Base-by-base conservation (phyloP, 108 stramenopile genomes). In the Nitzschia sp. region DNA sequence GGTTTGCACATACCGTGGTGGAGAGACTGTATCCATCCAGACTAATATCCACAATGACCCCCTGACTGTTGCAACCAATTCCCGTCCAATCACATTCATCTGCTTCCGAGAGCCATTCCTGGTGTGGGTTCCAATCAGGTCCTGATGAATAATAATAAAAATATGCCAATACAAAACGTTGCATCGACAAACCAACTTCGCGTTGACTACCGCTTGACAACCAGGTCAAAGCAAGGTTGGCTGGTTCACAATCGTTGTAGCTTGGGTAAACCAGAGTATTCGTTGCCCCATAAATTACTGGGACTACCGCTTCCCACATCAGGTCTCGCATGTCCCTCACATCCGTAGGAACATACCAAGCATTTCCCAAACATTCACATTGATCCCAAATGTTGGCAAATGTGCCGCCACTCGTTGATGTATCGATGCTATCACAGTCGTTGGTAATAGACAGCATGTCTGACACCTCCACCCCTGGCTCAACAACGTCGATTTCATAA, bases 71-170 rank as follows among this genome's bases (percentile, higher is more conserved):
- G 51, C 79, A 80, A 39, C 70, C 65, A 7, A 80, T 14, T 25
- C 79, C 79, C 51, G 73, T 41, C 79, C 79, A 80, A 14, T 62
- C 37, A 63, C 79, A 80, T 46, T 80, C 79, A 50, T 60, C 75
- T 12, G 43, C 34, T 1, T 52, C 44, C 15, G 54, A 46, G 42
- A 80, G 39, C 79, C 79, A 80, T n/a, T 57, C 52, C 40, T 80
- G 54, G 46, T 41, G 46, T 7, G 25, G 61, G 67, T 80, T 72
- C 79, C 79, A 80, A 10, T 70, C 60, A 21, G 79, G 63, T 66
- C 79, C 79, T 24, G 69, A 75, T 54, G 75, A 43, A n/a, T 65
- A 44, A 40, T 62, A 70, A 52, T 40, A 80, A 11, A 63, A 59
- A 12, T 68, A 20, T 51, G 79, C 69, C 58, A 67, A 37, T 15